These are phyloP conservation scores for Tylopilus orsonianus DNA, from an alignment of 1,284 basidiomycete species.

Conservation along the genomic window DNA sequence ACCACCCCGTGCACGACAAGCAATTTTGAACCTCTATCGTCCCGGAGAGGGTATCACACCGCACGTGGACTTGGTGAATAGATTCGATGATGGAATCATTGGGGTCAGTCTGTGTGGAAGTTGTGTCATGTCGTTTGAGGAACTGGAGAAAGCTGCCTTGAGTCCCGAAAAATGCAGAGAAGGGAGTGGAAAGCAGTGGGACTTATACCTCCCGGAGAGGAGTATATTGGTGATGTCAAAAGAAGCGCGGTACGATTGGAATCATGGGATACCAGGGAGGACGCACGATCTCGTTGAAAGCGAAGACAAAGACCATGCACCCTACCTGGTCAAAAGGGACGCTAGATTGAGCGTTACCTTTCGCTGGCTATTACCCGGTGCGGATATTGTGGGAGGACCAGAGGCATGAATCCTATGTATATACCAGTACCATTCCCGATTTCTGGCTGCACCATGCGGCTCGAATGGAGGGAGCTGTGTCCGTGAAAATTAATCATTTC, in stretches of 20 bases:
- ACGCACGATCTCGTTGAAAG: conserved; percentile 47
- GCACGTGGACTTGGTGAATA: conserved; percentile 72
- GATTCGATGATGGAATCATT: conserved; percentile 80
- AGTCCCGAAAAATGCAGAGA: conserved; percentile 3
- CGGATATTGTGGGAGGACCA: conserved; percentile 66
- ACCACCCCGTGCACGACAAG: conserved; percentile 60
- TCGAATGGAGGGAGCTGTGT: conserved; percentile 5
- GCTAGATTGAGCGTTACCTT: conserved; percentile 74
- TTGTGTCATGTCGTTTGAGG: conserved; percentile 70
- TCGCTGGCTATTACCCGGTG: conserved; percentile 75
- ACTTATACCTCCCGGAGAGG: conserved; percentile 63
- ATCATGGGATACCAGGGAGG: conserved; percentile 60
- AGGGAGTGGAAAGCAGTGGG: conserved; percentile 28
- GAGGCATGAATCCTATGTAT: conserved; percentile 16
- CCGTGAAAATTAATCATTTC: conserved; percentile 29
- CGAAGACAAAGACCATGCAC: conserved; percentile 26
- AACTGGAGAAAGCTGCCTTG: conserved; percentile 21
- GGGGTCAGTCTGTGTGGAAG: conserved; percentile 73
- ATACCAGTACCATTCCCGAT: conserved; percentile 6
- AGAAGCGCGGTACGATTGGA: conserved; percentile 72
- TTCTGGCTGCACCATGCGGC: too few species aligned
- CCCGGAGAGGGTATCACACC: conserved; percentile 80
- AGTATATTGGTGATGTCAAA: conserved; percentile 70
- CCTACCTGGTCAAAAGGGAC: conserved; percentile 49
- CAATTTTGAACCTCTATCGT: conserved; percentile 76